These are phyloP conservation scores for Fusarium devonianum DNA, from an alignment of 2,329 filamentous ascomycete genomes.

Conservation along the genomic window DNA sequence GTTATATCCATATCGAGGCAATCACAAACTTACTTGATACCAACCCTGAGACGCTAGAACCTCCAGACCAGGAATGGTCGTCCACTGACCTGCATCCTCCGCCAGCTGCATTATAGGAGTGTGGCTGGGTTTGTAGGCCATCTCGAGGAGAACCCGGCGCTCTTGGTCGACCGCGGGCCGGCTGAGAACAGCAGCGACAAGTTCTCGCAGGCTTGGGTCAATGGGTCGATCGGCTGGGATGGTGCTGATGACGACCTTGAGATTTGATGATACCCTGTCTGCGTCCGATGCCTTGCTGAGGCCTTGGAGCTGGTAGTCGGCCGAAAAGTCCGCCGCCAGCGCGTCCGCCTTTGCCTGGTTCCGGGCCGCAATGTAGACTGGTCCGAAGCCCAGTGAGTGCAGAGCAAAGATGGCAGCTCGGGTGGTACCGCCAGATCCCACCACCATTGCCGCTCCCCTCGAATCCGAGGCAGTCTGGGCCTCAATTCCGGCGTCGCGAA, in stretches of 20 bases:
- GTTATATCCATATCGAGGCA: background rate
- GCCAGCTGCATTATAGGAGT: constrained; percentile 89
- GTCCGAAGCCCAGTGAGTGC: constrained; percentile 80
- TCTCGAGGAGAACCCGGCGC: constrained; percentile 78
- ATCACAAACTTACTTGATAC: constrained; percentile 72
- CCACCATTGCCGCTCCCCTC: constrained; percentile 79
- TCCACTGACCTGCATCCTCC: constrained; percentile 75
- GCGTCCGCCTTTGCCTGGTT: constrained; percentile 71
- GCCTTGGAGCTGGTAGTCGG: constrained; percentile 73
- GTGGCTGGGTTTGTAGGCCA: constrained; percentile 91
- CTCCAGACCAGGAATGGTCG: constrained; percentile 84
- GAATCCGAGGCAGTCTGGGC: constrained; percentile 48
- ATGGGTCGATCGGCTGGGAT: constrained; percentile 90
- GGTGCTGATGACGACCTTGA: constrained; percentile 80
- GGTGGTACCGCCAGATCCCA: constrained; percentile 91
- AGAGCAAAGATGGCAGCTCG: constrained; percentile 91
- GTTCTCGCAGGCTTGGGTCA: constrained; percentile 71
- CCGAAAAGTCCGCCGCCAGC: constrained; percentile 76
- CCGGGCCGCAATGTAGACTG: constrained; percentile 87
- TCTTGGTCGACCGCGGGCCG: constrained; percentile 47
- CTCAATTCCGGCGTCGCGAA: constrained; percentile 72
- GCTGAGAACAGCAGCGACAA: constrained; percentile 64
- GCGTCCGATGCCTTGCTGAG: constrained; percentile 61
- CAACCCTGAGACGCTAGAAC: constrained; percentile 88
- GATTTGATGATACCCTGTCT: constrained; percentile 56